A percentile compares a stretch with the other conserved stretches of the same genome.
These are phyloP conservation scores for Guadua angustifolia DNA, from an alignment of 176 grass and related monocot genomes.

Conservation along the genomic window DNA sequence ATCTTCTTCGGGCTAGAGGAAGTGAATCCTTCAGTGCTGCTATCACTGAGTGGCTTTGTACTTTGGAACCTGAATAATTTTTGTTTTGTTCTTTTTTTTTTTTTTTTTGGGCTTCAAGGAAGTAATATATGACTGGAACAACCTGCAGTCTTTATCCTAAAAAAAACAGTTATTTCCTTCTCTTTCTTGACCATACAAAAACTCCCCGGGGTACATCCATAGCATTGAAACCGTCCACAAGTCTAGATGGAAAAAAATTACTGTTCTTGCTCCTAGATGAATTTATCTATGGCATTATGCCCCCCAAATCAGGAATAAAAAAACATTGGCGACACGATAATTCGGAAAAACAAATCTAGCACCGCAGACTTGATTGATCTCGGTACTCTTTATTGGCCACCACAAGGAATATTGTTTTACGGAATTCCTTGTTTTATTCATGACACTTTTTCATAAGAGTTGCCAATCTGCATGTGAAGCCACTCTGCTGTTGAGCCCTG, in stretches of 20 bases:
- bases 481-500: slow-evolving; percentile 57
- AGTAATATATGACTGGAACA: no score
- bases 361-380: slow-evolving; percentile 42
- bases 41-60: no score
- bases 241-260: slow-evolving; percentile 20
- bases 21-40: no score
- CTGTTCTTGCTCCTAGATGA: slow-evolving; percentile 28
- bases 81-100: no score
- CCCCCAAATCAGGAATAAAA: slow-evolving; percentile 54
- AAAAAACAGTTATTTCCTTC: neutral
- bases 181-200: neutral
- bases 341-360: slow-evolving; percentile 33
- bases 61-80: no score
- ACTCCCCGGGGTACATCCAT: neutral
- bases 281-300: slow-evolving; percentile 41
- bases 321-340: slow-evolving; percentile 47
- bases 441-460: slow-evolving; percentile 72
- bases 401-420: slow-evolving; percentile 13
- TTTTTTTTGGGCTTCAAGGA: no score
- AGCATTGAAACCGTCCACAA: neutral
- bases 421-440: slow-evolving; percentile 34
- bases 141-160: no score
- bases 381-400: slow-evolving; percentile 39
- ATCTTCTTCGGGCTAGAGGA: no score
- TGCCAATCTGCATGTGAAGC: slow-evolving; percentile 82